These are phyloP conservation scores for Clarireedia hainanense DNA, from an alignment of 2,329 filamentous ascomycete genomes.

Conservation along the genomic window DNA sequence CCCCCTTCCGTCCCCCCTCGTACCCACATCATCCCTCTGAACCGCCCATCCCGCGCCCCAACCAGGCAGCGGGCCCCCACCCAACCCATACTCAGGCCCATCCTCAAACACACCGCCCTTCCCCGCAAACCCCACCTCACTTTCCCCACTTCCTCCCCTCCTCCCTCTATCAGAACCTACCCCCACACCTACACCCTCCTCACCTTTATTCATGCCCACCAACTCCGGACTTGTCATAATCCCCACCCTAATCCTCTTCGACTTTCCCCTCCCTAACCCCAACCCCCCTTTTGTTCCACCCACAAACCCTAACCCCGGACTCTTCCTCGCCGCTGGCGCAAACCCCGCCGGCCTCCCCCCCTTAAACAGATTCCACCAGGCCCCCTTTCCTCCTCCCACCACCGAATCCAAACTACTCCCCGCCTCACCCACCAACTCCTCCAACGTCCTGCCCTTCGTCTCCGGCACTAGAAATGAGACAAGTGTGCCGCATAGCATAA, in stretches of 20 bases:
- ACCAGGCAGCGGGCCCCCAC: conserved; percentile 14
- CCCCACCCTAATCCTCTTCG: conserved; percentile 14
- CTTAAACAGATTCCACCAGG: conserved; percentile 15
- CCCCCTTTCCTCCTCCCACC: neutral
- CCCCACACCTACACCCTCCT: neutral
- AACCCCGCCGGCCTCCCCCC: conserved; percentile 23
- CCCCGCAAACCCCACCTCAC: neutral
- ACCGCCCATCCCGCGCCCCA: conserved; percentile 26
- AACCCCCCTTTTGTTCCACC: conserved; percentile 11
- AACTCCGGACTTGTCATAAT: conserved; percentile 23
- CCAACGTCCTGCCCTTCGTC: conserved; percentile 66
- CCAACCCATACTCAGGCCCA: conserved; percentile 9
- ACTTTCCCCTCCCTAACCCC: conserved; percentile 16
- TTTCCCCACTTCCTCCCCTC: conserved; percentile 10
- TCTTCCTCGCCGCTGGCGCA: neutral
- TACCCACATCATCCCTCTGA: conserved; percentile 10
- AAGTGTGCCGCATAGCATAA: conserved; percentile 68
- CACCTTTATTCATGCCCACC: conserved; percentile 9
- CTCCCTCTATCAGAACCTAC: neutral
- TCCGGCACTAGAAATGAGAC: conserved; percentile 68
- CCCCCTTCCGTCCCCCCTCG: neutral
- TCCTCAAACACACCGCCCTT: conserved; percentile 12
- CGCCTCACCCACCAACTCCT: conserved; percentile 57
- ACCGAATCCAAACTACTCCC: conserved; percentile 2
- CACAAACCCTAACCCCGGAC: neutral